These are phyloP conservation scores for Gossypium ekmanianum DNA, from an alignment of 345 rosid genomes.

Conservation along the genomic window DNA sequence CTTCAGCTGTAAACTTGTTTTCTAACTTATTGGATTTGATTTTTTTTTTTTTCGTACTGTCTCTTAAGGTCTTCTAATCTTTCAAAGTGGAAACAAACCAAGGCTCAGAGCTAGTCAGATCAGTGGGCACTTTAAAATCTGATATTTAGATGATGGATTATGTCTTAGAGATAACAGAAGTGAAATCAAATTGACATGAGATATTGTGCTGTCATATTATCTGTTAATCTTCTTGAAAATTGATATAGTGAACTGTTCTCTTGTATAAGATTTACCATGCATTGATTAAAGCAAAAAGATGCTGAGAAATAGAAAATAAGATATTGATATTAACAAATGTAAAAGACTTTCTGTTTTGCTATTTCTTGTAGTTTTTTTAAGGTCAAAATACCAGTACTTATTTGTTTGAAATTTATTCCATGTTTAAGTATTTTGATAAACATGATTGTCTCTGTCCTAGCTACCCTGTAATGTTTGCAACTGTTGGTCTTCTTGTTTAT, in stretches of 20 bases:
- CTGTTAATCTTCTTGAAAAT: neutral
- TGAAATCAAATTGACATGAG: neutral
- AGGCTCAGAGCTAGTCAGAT: neutral
- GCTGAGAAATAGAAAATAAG: neutral
- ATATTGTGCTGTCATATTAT: neutral
- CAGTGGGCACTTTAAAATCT: neutral
- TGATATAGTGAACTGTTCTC: neutral
- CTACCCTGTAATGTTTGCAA: constrained; percentile 8
- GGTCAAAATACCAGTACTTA: neutral
- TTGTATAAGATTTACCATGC: neutral
- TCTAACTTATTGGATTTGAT: neutral
- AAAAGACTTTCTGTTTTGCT: neutral
- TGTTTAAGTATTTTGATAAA: neutral
- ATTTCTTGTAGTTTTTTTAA: neutral
- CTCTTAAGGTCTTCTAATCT: neutral
- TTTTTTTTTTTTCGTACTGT: neutral
- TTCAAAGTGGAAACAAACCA: neutral
- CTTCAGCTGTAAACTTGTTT: constrained; percentile 7
- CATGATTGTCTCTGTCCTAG: neutral
- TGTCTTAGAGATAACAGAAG: neutral
- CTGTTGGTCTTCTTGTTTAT: constrained; percentile 12
- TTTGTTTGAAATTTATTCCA: neutral
- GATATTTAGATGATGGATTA: neutral
- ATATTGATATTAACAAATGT: neutral
- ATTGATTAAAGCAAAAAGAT: neutral